Conservation (phyloP, 2,329 filamentous ascomycete species). For the Fusarium armeniacum region DNA sequence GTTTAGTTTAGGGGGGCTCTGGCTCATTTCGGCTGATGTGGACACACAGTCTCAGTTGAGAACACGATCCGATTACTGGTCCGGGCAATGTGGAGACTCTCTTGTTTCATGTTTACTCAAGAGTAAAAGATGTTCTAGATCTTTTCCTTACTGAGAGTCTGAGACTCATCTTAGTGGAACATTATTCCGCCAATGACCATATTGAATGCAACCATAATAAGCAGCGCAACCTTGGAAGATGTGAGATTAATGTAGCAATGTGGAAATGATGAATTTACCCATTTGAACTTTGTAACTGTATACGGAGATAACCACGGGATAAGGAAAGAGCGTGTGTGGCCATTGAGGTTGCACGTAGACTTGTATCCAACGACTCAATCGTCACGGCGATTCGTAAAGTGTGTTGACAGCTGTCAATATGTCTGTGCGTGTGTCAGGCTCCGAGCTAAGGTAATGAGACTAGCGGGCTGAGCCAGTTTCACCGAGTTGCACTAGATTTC, state of each 20-base stretch:
- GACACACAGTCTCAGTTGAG: neutral
- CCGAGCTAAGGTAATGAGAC: neutral
- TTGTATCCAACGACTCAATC: too few relatives aligned
- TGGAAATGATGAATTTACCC: neutral
- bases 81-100: neutral
- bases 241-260: neutral
- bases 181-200: slow-evolving; percentile 9
- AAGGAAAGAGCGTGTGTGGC: neutral
- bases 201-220: accelerated
- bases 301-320: neutral
- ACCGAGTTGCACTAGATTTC: neutral
- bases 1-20: neutral
- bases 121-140: slow-evolving; percentile 15
- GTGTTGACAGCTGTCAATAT: neutral
- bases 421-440: neutral
- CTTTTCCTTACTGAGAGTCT: slow-evolving; percentile 8
- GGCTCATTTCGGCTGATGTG: neutral
- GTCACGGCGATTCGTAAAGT: neutral
- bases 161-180: slow-evolving; percentile 7
- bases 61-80: neutral
- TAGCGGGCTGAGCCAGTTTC: too few relatives aligned
- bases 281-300: neutral
- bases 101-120: slow-evolving; percentile 6
- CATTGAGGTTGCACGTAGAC: neutral
- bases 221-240: neutral